These are phyloP conservation scores for Phyllostachys edulis DNA, from an alignment of 176 grass and related monocot species.

Conservation along the genomic window DNA sequence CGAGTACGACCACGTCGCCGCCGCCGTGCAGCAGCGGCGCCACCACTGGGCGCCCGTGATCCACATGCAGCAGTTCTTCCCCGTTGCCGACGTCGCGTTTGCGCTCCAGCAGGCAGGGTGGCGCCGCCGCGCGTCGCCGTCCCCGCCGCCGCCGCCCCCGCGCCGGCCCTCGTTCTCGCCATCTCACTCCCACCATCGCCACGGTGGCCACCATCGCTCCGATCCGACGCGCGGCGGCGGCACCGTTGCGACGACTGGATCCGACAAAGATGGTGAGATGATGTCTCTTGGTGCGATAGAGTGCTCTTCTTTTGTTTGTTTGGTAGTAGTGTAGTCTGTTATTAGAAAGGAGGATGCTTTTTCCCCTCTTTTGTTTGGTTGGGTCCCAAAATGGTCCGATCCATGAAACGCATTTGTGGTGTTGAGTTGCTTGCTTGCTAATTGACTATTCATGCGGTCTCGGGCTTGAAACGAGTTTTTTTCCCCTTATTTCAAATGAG, in stretches of 20 bases:
- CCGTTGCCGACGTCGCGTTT: slow-evolving; percentile 60
- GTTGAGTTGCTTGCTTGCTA: not conserved
- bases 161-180: slow-evolving; percentile 34
- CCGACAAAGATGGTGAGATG: slow-evolving; percentile 47
- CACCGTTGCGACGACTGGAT: not conserved
- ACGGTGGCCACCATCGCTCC: slow-evolving; percentile 25
- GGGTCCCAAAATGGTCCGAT: not conserved
- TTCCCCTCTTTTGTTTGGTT: not conserved
- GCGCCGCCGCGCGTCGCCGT: slow-evolving; percentile 44
- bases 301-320: slow-evolving; percentile 20
- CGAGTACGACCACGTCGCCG: slow-evolving; percentile 70
- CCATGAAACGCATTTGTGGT: slow-evolving; percentile 22
- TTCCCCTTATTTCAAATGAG: not conserved
- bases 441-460: not conserved
- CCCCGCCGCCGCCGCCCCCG: slow-evolving; percentile 31
- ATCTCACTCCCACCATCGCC: slow-evolving; percentile 28
- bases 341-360: not conserved
- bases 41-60: slow-evolving; percentile 78
- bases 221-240: slow-evolving; percentile 16
- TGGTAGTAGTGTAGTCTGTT: slow-evolving; percentile 1
- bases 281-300: not conserved
- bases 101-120: slow-evolving; percentile 73
- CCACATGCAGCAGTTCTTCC: slow-evolving; percentile 95
- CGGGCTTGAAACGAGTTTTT: not conserved
- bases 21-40: slow-evolving; percentile 69